phyloP scores from a whole-genome alignment of 2,329 filamentous ascomycete genomes.

The Pseudogymnoascus sp. region DNA sequence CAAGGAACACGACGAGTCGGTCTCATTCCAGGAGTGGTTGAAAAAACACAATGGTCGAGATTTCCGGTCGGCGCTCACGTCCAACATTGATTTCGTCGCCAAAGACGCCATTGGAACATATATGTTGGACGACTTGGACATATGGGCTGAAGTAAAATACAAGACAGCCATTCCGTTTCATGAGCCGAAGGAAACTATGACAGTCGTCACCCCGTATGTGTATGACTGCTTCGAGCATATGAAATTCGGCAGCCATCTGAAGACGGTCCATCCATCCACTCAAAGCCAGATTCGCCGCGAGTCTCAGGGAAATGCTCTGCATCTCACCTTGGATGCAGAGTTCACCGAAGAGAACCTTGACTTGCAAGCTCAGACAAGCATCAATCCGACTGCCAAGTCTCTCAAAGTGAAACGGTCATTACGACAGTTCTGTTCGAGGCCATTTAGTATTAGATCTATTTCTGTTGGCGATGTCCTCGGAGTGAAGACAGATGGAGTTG shows the following conservation, averaged over 20 bases:
- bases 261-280: slow-evolving; percentile 30
- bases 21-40: slow-evolving; percentile 50
- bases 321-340: slow-evolving; percentile 13
- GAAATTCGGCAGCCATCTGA: slow-evolving; percentile 50
- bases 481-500: slow-evolving; percentile 38
- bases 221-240: slow-evolving; percentile 58
- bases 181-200: slow-evolving; percentile 34
- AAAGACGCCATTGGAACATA: slow-evolving; percentile 55
- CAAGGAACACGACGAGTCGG: slow-evolving; percentile 37
- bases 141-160: slow-evolving; percentile 34
- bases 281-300: slow-evolving; percentile 28
- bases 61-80: slow-evolving; percentile 55
- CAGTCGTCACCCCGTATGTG: slow-evolving; percentile 66
- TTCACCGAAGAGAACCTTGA: not conserved
- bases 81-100: slow-evolving; percentile 57
- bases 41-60: slow-evolving; percentile 45
- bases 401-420: not conserved
- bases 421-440: slow-evolving; percentile 23
- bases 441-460: slow-evolving; percentile 44
- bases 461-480: slow-evolving; percentile 45
- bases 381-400: not conserved
- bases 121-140: slow-evolving; percentile 26
- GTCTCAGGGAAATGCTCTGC: slow-evolving; percentile 11
- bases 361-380: not conserved
- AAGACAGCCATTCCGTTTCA: slow-evolving; percentile 29